Base-by-base conservation (phyloP, 116 monocot genomes). In the Zostera marina region DNA sequence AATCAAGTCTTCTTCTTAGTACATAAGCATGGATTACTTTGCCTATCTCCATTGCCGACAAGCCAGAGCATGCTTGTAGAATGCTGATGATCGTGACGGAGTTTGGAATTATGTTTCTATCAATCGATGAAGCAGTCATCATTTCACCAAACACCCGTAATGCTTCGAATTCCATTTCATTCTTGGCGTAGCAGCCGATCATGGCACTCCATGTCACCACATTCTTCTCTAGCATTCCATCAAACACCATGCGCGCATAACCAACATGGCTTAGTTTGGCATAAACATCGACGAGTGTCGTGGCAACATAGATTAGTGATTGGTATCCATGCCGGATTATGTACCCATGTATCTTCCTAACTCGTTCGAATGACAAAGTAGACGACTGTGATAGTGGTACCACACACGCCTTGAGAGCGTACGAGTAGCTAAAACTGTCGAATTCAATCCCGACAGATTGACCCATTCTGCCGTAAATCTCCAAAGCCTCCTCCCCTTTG, bases 151-250 rank as follows among this genome's bases (percentile, higher is more conserved):
- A 98, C 17, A 98, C 56, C 41, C 46, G 47, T 63, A 98, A 41
- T 0, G 87, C 86, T 53, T 76, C 77, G 12, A 79, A 66, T 0
- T 73, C 64, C 4, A 75, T 76, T 65, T 76, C 81, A 39, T 73
- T 83, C 59, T 66, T 79, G 8, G 83, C 80, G 41, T 83, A 91
- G 38, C 87, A 89, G 42, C 72, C 74, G 26, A 98, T 81, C 77
- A 98, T 90, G 14, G 98, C 86, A 51, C 81, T 90, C 91, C 87
- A 90, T 0, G 91, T 76, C 52, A 98, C 80, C 56, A 86, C 74
- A 65, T 86, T 90, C 60, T 55, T 78, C 0, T 61, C 62, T 7
- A 47, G 49, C 76, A 87, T 87, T 24, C 68, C 55, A 60, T 81
- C 79, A 42, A 98, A 91, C 76, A 87, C 68, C 3, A 48, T 58